These are phyloP conservation scores for Calonectria multiphialidica DNA, from an alignment of 2,329 filamentous ascomycete species.

Conservation along the genomic window DNA sequence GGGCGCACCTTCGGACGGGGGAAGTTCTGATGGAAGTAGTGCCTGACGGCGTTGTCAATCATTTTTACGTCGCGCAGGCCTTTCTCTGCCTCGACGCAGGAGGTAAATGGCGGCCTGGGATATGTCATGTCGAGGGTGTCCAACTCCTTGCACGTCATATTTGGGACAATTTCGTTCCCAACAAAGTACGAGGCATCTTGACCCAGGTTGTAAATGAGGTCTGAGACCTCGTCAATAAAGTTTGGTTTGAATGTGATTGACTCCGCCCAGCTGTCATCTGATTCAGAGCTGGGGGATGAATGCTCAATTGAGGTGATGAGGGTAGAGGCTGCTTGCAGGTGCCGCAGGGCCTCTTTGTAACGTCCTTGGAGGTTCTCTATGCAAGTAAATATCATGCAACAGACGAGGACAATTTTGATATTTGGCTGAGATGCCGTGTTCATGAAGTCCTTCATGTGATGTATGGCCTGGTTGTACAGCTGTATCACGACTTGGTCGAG, in stretches of 20 bases:
- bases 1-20: neutral
- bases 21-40: neutral
- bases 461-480: conserved; percentile 13
- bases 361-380: conserved; percentile 8
- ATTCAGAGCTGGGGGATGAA: neutral
- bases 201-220: neutral
- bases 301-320: neutral
- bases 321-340: neutral
- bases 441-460: conserved; percentile 1
- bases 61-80: neutral
- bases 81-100: neutral
- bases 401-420: conserved; percentile 1
- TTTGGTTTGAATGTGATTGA: neutral
- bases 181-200: conserved; percentile 1
- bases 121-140: neutral
- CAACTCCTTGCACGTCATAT: neutral
- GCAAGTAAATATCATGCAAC: conserved; percentile 4
- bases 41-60: neutral
- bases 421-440: neutral
- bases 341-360: neutral
- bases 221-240: neutral
- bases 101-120: neutral
- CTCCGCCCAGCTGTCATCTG: neutral
- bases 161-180: neutral
- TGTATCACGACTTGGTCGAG: conserved; percentile 1